Evolutionary conservation across 1,284 basidiomycete species (phyloP).

Genomic region (Trichosporon sp.): DNA sequence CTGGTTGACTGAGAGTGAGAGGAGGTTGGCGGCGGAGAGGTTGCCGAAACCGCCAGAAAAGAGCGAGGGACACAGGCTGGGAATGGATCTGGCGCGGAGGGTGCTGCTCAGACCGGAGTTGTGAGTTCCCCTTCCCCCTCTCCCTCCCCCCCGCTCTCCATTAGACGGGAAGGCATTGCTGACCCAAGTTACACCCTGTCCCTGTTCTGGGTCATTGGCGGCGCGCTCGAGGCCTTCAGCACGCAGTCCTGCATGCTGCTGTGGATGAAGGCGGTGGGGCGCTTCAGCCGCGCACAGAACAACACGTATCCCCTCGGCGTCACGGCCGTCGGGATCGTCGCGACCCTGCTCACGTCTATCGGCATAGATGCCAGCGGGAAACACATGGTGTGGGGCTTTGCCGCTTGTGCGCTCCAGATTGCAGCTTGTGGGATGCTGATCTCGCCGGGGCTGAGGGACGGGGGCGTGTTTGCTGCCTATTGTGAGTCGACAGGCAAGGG

Average conservation of each 20-base stretch:
- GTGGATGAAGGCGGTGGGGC: conserved; percentile 24
- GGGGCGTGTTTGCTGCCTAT: conserved; percentile 17
- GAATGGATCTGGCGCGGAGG: conserved; percentile 18
- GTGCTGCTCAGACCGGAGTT: conserved; percentile 24
- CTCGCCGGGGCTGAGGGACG: neutral
- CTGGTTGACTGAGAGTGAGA: conserved; percentile 26
- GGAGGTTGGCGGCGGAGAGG: conserved; percentile 23
- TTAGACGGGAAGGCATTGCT: neutral
- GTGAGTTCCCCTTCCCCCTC: conserved; percentile 5
- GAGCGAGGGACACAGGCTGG: conserved; percentile 20
- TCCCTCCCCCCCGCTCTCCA: too few species aligned
- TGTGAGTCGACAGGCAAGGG: neutral
- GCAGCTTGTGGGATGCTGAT: conserved; percentile 20
- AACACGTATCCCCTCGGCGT: conserved; percentile 26
- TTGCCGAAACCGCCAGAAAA: conserved; percentile 25
- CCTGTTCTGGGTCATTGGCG: conserved; percentile 25
- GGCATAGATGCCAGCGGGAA: conserved; percentile 16
- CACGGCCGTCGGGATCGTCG: conserved; percentile 22
- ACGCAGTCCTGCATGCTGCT: conserved; percentile 25
- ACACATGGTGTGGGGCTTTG: conserved; percentile 21
- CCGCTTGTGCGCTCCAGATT: conserved; percentile 19
- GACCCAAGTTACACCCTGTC: conserved; percentile 22
- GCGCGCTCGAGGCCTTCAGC: conserved; percentile 27
- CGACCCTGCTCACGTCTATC: conserved; percentile 15
- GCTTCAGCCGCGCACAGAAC: conserved; percentile 19